These are phyloP conservation scores for Acorus gramineus DNA, from an alignment of 106 monocot genomes.

Conservation along the genomic window DNA sequence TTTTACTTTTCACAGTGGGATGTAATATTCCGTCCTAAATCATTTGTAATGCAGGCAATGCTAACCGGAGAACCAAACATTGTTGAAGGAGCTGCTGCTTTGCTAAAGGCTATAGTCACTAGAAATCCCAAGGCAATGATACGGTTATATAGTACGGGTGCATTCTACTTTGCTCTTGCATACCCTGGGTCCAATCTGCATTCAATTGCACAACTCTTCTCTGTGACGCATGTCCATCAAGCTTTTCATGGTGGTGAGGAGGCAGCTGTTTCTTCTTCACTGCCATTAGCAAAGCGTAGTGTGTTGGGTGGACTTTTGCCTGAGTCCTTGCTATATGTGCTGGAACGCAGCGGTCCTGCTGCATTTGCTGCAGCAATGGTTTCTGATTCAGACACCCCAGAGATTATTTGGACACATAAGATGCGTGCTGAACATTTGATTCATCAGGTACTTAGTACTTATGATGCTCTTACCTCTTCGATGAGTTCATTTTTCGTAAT, in stretches of 20 bases:
- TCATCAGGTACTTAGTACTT: constrained; percentile 46
- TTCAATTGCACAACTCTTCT: constrained; percentile 86
- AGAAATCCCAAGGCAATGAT: constrained; percentile 97
- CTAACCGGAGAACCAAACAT: constrained; percentile 86
- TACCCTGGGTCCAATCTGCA: constrained; percentile 97
- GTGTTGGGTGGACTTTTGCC: constrained; percentile 94
- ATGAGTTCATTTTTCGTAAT: no score
- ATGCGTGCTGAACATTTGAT: constrained; percentile 97
- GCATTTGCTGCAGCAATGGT: constrained; percentile 99
- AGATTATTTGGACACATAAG: constrained; percentile 99
- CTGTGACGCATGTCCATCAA: constrained; percentile 82
- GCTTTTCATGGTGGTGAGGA: constrained; percentile 99
- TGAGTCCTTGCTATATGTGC: constrained; percentile 90
- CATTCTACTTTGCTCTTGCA: constrained; percentile 91
- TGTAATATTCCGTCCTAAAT: constrained; percentile 2
- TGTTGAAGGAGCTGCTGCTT: constrained; percentile 79
- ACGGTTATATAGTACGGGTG: constrained; percentile 87
- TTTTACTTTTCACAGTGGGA: not conserved
- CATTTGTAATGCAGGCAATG: constrained; percentile 46
- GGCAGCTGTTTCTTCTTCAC: constrained; percentile 86
- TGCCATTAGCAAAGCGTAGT: constrained; percentile 95
- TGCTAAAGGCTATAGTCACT: constrained; percentile 90
- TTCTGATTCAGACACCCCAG: constrained; percentile 99
- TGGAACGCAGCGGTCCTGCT: constrained; percentile 85
- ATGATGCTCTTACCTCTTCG: no score